A percentile compares a stretch with the other conserved stretches of the same genome.
These are phyloP conservation scores for Leccinum olivaceopallidum DNA, from an alignment of 768 basidiomycete species.

Conservation along the genomic window DNA sequence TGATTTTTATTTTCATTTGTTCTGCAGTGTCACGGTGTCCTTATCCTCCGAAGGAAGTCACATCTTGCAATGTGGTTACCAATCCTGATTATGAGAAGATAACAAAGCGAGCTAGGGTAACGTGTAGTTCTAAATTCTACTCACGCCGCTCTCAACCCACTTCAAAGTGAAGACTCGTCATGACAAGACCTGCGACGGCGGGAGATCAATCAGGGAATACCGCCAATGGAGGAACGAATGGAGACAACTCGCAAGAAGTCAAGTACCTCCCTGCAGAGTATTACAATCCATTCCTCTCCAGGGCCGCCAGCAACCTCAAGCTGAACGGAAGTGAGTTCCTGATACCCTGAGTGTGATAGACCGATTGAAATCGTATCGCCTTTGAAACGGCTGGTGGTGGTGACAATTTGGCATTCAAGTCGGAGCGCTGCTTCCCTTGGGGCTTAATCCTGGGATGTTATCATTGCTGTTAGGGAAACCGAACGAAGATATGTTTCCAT, in stretches of 20 bases:
- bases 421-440: background rate
- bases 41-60: too few relatives aligned
- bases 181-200: background rate
- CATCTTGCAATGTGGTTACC: too few relatives aligned
- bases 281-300: conserved; percentile 58
- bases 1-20: too few relatives aligned
- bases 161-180: conserved; percentile 2
- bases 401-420: background rate
- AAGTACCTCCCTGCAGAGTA: conserved; percentile 45
- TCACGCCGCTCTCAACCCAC: background rate
- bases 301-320: conserved; percentile 52
- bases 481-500: conserved; percentile 15
- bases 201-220: background rate
- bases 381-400: background rate
- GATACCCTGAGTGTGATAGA: too few relatives aligned
- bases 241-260: background rate
- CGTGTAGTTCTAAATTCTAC: background rate
- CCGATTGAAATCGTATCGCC: background rate
- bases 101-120: too few relatives aligned
- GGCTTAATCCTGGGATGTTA: background rate
- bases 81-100: too few relatives aligned
- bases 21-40: too few relatives aligned
- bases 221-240: conserved; percentile 1
- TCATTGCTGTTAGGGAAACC: background rate
- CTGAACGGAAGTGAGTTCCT: conserved; percentile 32